Evolutionary conservation across 2,329 filamentous ascomycete species (phyloP).

Genomic region (Xylaria sp.): DNA sequence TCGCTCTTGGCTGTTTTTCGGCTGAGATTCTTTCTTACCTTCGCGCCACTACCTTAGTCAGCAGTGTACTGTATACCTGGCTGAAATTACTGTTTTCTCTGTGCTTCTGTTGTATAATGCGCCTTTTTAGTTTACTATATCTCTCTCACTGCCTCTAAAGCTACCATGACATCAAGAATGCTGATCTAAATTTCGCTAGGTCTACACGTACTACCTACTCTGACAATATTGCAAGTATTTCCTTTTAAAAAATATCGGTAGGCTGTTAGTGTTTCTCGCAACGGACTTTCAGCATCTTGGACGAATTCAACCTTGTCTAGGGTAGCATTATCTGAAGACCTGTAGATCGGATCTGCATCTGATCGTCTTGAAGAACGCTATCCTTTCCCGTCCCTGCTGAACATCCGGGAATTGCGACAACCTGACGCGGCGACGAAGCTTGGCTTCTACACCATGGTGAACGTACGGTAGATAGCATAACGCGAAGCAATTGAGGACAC

Average conservation of each 20-base stretch:
- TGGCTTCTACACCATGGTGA: constrained; percentile 17
- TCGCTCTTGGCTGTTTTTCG: constrained; percentile 12
- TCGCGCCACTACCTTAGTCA: constrained; percentile 17
- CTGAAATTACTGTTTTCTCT: constrained; percentile 32
- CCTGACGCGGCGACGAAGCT: constrained; percentile 23
- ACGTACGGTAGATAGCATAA: constrained; percentile 6
- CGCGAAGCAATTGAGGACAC: constrained; percentile 4
- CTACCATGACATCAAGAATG: constrained; percentile 39
- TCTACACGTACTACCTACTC: constrained; percentile 29
- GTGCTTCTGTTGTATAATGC: not conserved
- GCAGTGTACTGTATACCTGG: not conserved
- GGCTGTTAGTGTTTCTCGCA: constrained; percentile 16
- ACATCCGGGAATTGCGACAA: constrained; percentile 30
- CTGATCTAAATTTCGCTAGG: constrained; percentile 45
- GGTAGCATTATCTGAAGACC: constrained; percentile 11
- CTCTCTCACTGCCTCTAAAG: constrained; percentile 10
- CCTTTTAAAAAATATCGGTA: constrained; percentile 32
- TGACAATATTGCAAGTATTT: constrained; percentile 18
- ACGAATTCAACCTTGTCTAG: constrained; percentile 12
- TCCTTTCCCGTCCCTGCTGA: constrained; percentile 23
- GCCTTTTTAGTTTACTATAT: not conserved
- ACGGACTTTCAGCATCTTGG: not conserved
- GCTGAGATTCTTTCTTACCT: constrained; percentile 5
- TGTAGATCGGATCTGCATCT: constrained; percentile 34
- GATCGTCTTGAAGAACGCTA: constrained; percentile 21